A percentile compares a stretch with the other conserved stretches of the same genome.
phyloP scores from a whole-genome alignment of 768 basidiomycete genomes.

The Hebeloma cylindrosporum region DNA sequence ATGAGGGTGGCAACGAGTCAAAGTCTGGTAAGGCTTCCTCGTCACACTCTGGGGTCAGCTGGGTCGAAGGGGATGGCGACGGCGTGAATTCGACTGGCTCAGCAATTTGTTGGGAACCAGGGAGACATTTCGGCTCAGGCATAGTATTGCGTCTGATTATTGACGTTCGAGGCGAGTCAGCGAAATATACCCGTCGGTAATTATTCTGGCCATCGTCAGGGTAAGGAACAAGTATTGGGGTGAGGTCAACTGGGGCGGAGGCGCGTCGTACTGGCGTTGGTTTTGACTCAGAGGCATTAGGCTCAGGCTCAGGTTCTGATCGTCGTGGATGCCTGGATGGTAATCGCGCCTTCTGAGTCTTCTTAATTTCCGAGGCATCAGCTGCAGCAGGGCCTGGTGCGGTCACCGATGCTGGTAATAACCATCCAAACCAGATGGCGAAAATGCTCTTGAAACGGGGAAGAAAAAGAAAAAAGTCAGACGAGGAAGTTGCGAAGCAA shows the following conservation, averaged over 20 bases:
- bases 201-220: slow-evolving; percentile 14
- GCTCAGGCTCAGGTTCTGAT: slow-evolving; percentile 4
- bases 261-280: slow-evolving; percentile 19
- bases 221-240: slow-evolving; percentile 22
- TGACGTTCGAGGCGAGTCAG: slow-evolving; percentile 20
- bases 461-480: slow-evolving; percentile 7
- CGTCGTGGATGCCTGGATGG: slow-evolving; percentile 16
- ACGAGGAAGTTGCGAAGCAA: slow-evolving; percentile 2
- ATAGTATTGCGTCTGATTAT: slow-evolving; percentile 23
- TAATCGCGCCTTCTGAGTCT: slow-evolving; percentile 8
- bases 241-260: slow-evolving; percentile 23
- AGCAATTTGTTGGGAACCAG: slow-evolving; percentile 4
- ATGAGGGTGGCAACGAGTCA: slow-evolving; percentile 25
- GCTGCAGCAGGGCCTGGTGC: slow-evolving; percentile 6
- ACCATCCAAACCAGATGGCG: slow-evolving; percentile 44
- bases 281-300: neutral
- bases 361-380: slow-evolving; percentile 18
- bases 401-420: slow-evolving; percentile 27
- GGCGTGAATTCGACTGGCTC: slow-evolving; percentile 16
- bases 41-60: slow-evolving; percentile 6
- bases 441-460: slow-evolving; percentile 38
- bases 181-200: slow-evolving; percentile 33
- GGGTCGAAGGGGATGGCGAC: slow-evolving; percentile 13
- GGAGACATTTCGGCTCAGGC: slow-evolving; percentile 13
- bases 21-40: slow-evolving; percentile 20